Percentiles rank a stretch among this genome's conserved stretches.
Conservation (phyloP, 495 filamentous ascomycete genomes). For the Zalerion maritima region DNA sequence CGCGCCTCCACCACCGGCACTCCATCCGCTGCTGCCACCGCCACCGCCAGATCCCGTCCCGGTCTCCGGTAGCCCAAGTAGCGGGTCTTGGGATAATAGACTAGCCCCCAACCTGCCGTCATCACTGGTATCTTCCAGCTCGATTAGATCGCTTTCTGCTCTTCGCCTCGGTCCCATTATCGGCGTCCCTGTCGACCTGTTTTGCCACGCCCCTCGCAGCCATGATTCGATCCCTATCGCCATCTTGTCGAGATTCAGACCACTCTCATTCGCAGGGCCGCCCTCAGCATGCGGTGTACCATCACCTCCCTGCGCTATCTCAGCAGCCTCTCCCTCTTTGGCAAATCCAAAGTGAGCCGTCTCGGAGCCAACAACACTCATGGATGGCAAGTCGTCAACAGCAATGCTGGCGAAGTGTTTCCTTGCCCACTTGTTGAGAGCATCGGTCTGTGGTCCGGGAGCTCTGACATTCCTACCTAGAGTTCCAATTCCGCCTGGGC, state of each 20-base stretch:
- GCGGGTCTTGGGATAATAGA: no score
- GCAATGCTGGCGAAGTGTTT: slow-evolving; percentile 61
- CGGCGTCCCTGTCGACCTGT: slow-evolving; percentile 37
- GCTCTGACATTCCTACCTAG: slow-evolving; percentile 49
- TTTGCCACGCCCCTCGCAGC: slow-evolving; percentile 63
- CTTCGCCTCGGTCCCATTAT: slow-evolving; percentile 23
- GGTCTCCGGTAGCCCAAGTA: no score
- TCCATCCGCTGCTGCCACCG: slow-evolving; percentile 8
- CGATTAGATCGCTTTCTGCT: slow-evolving; percentile 60
- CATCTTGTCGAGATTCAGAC: slow-evolving; percentile 55
- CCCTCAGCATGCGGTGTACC: slow-evolving; percentile 18
- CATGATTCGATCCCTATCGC: slow-evolving; percentile 78
- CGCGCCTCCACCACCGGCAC: slow-evolving; percentile 14
- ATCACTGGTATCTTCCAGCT: slow-evolving; percentile 54
- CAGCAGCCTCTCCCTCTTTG: slow-evolving; percentile 28
- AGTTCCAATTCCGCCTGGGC: slow-evolving; percentile 75
- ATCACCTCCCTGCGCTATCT: slow-evolving; percentile 25
- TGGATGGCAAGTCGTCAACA: slow-evolving; percentile 38
- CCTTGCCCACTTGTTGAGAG: slow-evolving; percentile 63
- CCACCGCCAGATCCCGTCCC: slow-evolving; percentile 3
- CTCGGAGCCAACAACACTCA: slow-evolving; percentile 34
- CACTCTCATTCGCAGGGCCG: slow-evolving; percentile 16
- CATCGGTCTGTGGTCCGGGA: slow-evolving; percentile 70
- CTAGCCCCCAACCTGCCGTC: slow-evolving; percentile 24
- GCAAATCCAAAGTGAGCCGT: slow-evolving; percentile 35